Conservation (phyloP, 202 grass and related monocot genomes). For the Elaeis oleifera region DNA sequence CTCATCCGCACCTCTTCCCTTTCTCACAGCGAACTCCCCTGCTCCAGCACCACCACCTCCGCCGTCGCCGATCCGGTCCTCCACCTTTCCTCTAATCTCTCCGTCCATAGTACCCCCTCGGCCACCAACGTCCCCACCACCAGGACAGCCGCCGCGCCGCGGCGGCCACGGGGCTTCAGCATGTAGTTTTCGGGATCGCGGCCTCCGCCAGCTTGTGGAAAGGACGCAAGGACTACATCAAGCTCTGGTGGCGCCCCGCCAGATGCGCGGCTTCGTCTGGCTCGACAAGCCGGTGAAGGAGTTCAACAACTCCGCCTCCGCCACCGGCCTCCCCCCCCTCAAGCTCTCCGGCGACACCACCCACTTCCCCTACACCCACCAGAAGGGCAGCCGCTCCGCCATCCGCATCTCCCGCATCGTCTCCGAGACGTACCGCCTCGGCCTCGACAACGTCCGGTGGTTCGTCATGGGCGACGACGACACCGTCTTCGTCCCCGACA, state of each 20-base stretch:
- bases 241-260: slow-evolving; percentile 66
- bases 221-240: slow-evolving; percentile 78
- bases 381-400: slow-evolving; percentile 58
- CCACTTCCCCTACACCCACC: slow-evolving; percentile 75
- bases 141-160: neutral
- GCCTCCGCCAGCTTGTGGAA: slow-evolving; percentile 76
- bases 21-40: slow-evolving; percentile 14
- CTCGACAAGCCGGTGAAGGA: slow-evolving; percentile 67
- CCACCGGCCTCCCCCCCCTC: neutral
- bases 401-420: slow-evolving; percentile 87
- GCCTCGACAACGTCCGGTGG: slow-evolving; percentile 58
- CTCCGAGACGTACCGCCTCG: slow-evolving; percentile 63
- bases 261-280: slow-evolving; percentile 92
- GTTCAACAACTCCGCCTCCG: neutral
- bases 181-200: slow-evolving; percentile 88
- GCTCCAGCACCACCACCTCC: slow-evolving; percentile 11
- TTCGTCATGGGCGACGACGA: slow-evolving; percentile 98
- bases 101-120: too few species aligned
- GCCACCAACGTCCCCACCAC: too few species aligned
- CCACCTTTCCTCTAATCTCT: too few species aligned
- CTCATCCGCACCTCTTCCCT: slow-evolving; percentile 37
- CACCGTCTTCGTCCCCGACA: slow-evolving; percentile 83
- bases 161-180: slow-evolving; percentile 47
- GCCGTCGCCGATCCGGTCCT: neutral
- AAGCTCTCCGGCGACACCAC: slow-evolving; percentile 58